Conservation (phyloP, 768 basidiomycete species). For the Rhodotorula sphaerocarpa region DNA sequence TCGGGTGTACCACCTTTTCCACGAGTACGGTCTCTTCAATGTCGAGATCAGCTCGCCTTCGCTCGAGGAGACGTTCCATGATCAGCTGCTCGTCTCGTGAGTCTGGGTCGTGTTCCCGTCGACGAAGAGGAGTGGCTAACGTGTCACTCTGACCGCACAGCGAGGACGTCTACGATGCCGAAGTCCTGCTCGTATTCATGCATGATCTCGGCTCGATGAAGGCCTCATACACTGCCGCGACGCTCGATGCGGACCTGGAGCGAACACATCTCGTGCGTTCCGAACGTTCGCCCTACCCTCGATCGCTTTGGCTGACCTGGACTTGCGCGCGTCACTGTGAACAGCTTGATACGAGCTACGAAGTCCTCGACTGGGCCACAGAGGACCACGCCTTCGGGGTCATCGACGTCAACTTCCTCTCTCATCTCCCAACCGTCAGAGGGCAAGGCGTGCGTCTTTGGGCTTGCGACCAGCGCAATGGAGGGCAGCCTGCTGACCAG, state of each 20-base stretch:
- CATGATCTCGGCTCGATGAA: conserved; percentile 94
- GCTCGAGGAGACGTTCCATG: conserved; percentile 63
- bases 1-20: conserved; percentile 71
- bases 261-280: conserved; percentile 68
- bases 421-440: conserved; percentile 39
- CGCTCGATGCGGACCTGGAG: conserved; percentile 61
- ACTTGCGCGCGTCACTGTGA: too few species aligned
- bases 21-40: conserved; percentile 58
- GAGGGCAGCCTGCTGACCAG: too few species aligned
- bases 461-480: too few species aligned
- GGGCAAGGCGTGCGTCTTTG: conserved; percentile 7
- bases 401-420: conserved; percentile 74
- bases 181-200: conserved; percentile 72
- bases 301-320: conserved; percentile 12
- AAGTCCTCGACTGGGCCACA: conserved; percentile 65
- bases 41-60: conserved; percentile 42
- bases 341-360: conserved; percentile 79
- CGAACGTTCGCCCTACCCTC: neutral
- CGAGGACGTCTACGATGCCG: conserved; percentile 60
- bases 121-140: neutral
- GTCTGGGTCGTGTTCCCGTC: conserved; percentile 39
- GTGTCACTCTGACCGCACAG: conserved; percentile 46
- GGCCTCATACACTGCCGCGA: conserved; percentile 53
- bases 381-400: conserved; percentile 59
- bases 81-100: conserved; percentile 84